These are phyloP conservation scores for Mortierella hygrophila DNA, from an alignment of 192 early-diverging fungal genomes.

Conservation along the genomic window DNA sequence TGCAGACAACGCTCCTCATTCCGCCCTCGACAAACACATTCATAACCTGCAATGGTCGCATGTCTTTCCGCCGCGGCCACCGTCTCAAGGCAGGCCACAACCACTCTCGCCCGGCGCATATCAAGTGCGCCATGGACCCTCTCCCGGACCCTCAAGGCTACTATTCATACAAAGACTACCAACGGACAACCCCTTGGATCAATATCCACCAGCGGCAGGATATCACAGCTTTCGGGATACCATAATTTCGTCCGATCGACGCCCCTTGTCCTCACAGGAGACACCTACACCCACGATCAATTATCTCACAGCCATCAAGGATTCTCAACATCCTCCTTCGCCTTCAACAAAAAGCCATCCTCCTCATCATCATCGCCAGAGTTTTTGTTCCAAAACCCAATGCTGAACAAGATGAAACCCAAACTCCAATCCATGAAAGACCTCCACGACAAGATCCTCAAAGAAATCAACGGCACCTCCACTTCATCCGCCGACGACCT, in stretches of 20 bases:
- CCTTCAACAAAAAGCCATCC: neutral
- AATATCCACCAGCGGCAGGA: neutral
- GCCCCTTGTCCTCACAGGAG: neutral
- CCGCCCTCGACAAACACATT: neutral
- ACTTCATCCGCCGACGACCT: neutral
- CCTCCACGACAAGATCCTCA: slow-evolving; percentile 42
- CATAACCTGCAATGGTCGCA: neutral
- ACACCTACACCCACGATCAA: neutral
- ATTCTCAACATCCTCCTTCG: slow-evolving; percentile 11
- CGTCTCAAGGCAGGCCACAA: slow-evolving; percentile 6
- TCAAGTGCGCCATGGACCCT: neutral
- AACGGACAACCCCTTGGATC: neutral
- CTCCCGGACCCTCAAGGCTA: neutral
- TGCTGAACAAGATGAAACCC: slow-evolving; percentile 53
- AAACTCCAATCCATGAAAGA: slow-evolving; percentile 50
- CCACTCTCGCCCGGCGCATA: neutral
- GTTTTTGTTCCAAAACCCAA: slow-evolving; percentile 34
- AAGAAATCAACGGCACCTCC: slow-evolving; percentile 46
- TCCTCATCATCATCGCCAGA: neutral
- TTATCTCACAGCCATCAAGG: too few relatives aligned
- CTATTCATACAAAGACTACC: neutral
- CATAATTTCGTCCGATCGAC: slow-evolving; percentile 19
- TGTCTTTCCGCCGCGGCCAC: neutral
- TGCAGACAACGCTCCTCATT: neutral
- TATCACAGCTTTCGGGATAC: neutral